Base-by-base conservation (phyloP, 345 rosid species). In the Pistacia integerrima region DNA sequence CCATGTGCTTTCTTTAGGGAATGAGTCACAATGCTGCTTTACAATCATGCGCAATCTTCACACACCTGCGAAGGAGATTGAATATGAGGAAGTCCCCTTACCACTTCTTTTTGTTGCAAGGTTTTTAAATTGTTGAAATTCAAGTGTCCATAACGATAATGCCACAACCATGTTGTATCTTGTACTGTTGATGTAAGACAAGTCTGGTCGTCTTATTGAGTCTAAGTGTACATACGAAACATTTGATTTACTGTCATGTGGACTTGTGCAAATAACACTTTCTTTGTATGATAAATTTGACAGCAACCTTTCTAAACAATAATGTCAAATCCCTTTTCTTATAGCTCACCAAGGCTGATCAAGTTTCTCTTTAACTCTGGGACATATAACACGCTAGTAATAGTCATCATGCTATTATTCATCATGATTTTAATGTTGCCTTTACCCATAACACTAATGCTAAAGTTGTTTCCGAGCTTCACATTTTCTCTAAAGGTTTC, bases 161-260 rank as follows among this genome's bases (percentile, higher is more conserved):
- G 60, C 54, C 62, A 63, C 51, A 77, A 60, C n/a, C 36, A 49
- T 2, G 25, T 10, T 3, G 9, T 1, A 14, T 61, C 55, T 51
- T 61, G 1, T 1, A 18, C 12, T 4, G 10, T 16, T 1, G 75
- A 16, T 0, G 30, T n/a, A 55, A 57, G 2, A 56, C 72, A 56
- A 20, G 41, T 25, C 1, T 5, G 46, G 1, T 11, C 6, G 8
- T 38, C 13, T 30, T 30, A 2, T 30, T 30, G 33, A 0, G 20
- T 22, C 0, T 55, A 0, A 56, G 30, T 18, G 5, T 11, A 25
- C 14, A 67, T 1, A 6, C 7, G 16, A 35, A 66, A 66, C 73
- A 76, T 69, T 6, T n/a, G 6, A 11, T 77, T 77, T 48, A 70
- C 0, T 16, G 67, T 14, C 74, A 76, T 68, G 5, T 3, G 5